Evolutionary conservation across 2,329 filamentous ascomycete species (phyloP).

Genomic region (Hymenoscyphus scutula): DNA sequence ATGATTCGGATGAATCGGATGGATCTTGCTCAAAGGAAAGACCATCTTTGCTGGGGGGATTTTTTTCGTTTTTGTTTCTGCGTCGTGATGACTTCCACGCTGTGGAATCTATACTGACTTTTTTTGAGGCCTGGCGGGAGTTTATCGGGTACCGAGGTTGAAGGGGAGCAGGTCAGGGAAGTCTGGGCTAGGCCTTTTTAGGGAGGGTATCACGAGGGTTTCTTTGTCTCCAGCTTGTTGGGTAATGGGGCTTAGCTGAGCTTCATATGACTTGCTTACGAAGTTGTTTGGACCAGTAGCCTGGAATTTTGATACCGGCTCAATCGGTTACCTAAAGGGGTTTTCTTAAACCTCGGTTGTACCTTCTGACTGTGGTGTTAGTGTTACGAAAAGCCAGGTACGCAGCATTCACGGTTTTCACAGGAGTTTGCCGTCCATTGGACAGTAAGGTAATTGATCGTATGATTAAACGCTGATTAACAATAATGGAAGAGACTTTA

Average conservation of each 20-base stretch:
- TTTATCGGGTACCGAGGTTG: not conserved
- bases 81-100: constrained; percentile 35
- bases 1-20: constrained; percentile 17
- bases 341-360: not conserved
- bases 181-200: not conserved
- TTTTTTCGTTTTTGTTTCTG: constrained; percentile 27
- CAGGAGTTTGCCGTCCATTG: too few species aligned
- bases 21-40: constrained; percentile 19
- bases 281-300: too few species aligned
- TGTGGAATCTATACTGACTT: constrained; percentile 32
- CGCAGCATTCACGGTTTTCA: too few species aligned
- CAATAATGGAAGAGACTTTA: too few species aligned
- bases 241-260: not conserved
- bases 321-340: not conserved
- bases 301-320: not conserved
- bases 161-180: not conserved
- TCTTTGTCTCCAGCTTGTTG: too few species aligned
- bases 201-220: not conserved
- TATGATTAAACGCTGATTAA: too few species aligned
- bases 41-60: constrained; percentile 32
- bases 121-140: constrained; percentile 8
- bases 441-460: too few species aligned
- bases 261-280: not conserved
- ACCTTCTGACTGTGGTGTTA: not conserved
- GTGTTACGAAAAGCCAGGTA: too few species aligned